phyloP scores from a whole-genome alignment of 768 basidiomycete genomes.

The Lentinula lateritia region DNA sequence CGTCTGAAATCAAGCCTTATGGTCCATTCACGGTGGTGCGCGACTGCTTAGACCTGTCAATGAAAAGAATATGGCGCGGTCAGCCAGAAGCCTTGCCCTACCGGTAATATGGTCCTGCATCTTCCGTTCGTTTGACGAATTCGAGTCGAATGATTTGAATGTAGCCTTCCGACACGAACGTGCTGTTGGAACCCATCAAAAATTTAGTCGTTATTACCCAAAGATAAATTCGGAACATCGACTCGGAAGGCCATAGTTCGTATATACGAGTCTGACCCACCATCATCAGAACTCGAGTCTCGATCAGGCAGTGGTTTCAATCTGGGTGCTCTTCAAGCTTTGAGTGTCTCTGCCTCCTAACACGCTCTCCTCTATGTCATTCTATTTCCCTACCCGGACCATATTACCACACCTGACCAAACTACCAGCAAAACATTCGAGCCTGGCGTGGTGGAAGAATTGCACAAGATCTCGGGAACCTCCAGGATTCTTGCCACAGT shows the following conservation, averaged over 20 bases:
- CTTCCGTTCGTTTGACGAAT: not conserved
- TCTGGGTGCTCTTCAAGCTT: slow-evolving; percentile 18
- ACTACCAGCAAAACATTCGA: slow-evolving; percentile 39
- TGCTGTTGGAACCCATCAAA: slow-evolving; percentile 68
- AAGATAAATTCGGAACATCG: slow-evolving; percentile 75
- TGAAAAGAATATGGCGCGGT: slow-evolving; percentile 74
- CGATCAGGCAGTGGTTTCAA: slow-evolving; percentile 22
- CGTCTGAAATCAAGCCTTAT: slow-evolving; percentile 73
- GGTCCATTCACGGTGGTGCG: slow-evolving; percentile 57
- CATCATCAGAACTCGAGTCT: slow-evolving; percentile 57
- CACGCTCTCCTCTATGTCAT: slow-evolving; percentile 73
- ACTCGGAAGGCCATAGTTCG: slow-evolving; percentile 75
- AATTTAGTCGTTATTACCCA: slow-evolving; percentile 63
- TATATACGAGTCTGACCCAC: slow-evolving; percentile 73
- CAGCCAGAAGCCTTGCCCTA: slow-evolving; percentile 62
- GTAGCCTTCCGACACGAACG: slow-evolving; percentile 67
- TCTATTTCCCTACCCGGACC: slow-evolving; percentile 65
- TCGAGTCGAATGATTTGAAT: not conserved
- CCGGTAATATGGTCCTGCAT: slow-evolving; percentile 21
- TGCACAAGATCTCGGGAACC: slow-evolving; percentile 72
- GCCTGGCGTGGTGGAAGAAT: slow-evolving; percentile 66
- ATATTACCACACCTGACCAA: slow-evolving; percentile 68
- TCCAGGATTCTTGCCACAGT: slow-evolving; percentile 57
- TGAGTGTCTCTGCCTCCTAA: slow-evolving; percentile 66
- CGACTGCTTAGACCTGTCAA: slow-evolving; percentile 68